Base-by-base conservation (phyloP, 2,329 filamentous ascomycete genomes). In the Aspergillus pseudonomiae region DNA sequence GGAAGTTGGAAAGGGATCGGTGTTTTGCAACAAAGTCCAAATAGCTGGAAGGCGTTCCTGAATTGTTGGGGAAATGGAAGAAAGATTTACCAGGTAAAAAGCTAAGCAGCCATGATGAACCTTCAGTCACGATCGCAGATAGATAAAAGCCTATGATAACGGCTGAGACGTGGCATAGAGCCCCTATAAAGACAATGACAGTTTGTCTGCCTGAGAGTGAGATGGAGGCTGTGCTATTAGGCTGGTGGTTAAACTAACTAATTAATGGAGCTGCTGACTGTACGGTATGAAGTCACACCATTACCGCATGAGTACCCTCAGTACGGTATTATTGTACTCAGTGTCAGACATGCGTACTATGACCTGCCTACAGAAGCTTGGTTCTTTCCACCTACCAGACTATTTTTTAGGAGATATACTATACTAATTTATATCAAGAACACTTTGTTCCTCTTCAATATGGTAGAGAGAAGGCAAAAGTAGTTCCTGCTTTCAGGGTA, bases 1-100 rank as follows among this genome's bases (percentile, higher is more conserved):
- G 57, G 53, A 45, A 54, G 63, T 46, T 53, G 60, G 11, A 30
- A 63, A 46, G 60, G 30, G 52, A 24, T 54, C 30, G 52, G 32
- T 36, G 32, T 34, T 53, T 41, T 53, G 50, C 28, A 59, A 34
- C 30, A 57, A 57, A 48, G 45, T 14, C 6, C n/a, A 46, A 24
- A 48, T n/a, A 6, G 46, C 26, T 19, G 26, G 46, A 30, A 19
- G 19, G 32, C 21, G 9, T 55, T 55, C 32, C 52, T 55, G 32
- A 39, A 55, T 39, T n/a, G 52, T 19, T 36, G 30, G 21, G 21
- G 10, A 24, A 36, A 32, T 19, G 52, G 52, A 30, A 50, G 46
- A 50, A 50, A 28, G 12, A n/a, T n/a, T 52, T 52, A 52, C 19
- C 48, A 30, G 48, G 26, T 21, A 32, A 19, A 21, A 21, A 26